Evolutionary conservation across 768 basidiomycete species (phyloP).

Genomic region (Pisolithus tinctorius): DNA sequence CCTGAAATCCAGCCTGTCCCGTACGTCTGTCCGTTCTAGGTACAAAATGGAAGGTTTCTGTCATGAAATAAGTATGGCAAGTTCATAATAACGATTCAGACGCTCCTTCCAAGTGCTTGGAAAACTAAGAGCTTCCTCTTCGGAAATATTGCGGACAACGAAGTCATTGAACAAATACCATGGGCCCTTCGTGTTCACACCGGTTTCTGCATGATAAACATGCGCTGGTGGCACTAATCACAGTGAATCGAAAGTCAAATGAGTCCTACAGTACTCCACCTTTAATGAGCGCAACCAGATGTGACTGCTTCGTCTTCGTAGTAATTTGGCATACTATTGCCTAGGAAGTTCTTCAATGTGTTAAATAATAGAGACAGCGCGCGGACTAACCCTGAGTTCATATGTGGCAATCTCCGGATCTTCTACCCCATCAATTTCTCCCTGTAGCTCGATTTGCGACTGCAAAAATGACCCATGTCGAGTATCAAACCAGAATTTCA

Average conservation of each 20-base stretch:
- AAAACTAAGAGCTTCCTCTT: constrained; percentile 85
- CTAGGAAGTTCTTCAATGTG: constrained; percentile 30
- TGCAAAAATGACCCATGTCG: constrained; percentile 43
- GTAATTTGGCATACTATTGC: constrained; percentile 77
- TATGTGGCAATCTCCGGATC: constrained; percentile 56
- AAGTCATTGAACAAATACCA: constrained; percentile 99
- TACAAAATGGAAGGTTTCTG: constrained; percentile 63
- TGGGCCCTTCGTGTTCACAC: constrained; percentile 37
- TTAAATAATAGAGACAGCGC: not conserved
- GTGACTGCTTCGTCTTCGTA: constrained; percentile 63
- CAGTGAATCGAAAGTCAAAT: not conserved
- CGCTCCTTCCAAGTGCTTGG: constrained; percentile 88
- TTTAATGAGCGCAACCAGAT: constrained; percentile 85
- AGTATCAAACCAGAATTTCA: constrained; percentile 69
- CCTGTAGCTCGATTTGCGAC: constrained; percentile 48
- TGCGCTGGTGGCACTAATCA: constrained; percentile 45
- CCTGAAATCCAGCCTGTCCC: constrained; percentile 52
- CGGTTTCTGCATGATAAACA: constrained; percentile 33
- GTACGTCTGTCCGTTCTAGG: constrained; percentile 67
- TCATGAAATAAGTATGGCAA: not conserved
- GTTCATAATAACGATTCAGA: not conserved
- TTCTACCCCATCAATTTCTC: constrained; percentile 52
- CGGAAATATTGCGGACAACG: constrained; percentile 73
- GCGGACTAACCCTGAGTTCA: constrained; percentile 57
- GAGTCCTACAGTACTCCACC: constrained; percentile 32